Evolutionary conservation across 441 rosid species (phyloP), one percentile per base, ranked within the genome.

Genomic region (Breynia disticha): DNA sequence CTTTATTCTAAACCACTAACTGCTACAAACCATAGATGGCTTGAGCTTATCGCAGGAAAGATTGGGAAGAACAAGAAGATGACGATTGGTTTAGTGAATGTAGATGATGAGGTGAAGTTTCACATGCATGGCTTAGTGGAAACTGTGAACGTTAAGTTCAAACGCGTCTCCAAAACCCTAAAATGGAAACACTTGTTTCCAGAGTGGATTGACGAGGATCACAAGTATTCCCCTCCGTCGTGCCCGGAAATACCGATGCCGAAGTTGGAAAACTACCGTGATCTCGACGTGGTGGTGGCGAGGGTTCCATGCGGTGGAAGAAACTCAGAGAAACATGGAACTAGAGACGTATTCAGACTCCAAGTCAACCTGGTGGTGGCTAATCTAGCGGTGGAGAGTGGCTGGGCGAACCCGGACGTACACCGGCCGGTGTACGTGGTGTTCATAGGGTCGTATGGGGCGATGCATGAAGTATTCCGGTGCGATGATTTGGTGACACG

Each of bases 211-310:
- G 80, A 90, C 21, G 96, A 87, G 37, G 76, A 70, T 1, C 57
- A 46, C 10, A 55, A 67, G 54, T 62, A 56, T 67, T 20, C 43
- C 16, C 22, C 7, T 1, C 79, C 76, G 0, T 21, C 1, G 14
- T 90, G 98, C 54, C 96, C 95, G 2, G 82, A 79, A 17, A 67
- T 90, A 11, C 98, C 95, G 18, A 73, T 85, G 66, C 88, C 94
- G 3, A 28, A 16, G 55, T 9, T 48, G 12, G 67, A 66, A n/a
- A 67, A 66, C 21, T 76, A 81, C 64, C 11, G 52, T 9, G 83
- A 76, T 57, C 72, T 90, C 20, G 78, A 87, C 39, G 79, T 81
- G n/a, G 64, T 87, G 38, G 79, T 87, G 53, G 93, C 81, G 0
- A 62, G 65, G 69, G 69, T 74, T 15, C 95, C 91, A 0, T 86